Percentiles rank a stretch among this genome's conserved stretches.
These are phyloP conservation scores for Auriscalpium microsporum DNA, from an alignment of 768 basidiomycete species.

Conservation along the genomic window DNA sequence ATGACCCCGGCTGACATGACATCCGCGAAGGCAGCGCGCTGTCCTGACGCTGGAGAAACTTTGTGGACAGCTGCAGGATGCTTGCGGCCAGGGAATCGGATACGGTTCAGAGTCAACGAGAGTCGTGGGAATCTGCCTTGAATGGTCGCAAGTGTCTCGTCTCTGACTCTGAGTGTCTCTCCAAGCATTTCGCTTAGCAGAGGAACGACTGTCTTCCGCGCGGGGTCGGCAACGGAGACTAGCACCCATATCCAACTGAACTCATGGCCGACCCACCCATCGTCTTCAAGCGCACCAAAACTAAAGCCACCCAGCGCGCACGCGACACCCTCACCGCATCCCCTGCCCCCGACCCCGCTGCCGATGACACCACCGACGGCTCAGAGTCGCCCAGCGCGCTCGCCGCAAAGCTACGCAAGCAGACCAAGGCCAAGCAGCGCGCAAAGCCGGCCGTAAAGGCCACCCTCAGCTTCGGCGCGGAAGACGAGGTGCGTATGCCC, in stretches of 20 bases:
- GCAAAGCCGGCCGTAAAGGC: slow-evolving; percentile 45
- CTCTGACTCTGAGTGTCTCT: too few relatives aligned
- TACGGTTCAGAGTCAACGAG: too few relatives aligned
- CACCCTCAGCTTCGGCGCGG: slow-evolving; percentile 69
- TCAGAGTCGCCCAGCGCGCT: slow-evolving; percentile 50
- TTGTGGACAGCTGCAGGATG: too few relatives aligned
- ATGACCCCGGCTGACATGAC: too few relatives aligned
- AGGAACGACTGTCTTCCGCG: too few relatives aligned
- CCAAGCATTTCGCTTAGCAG: too few relatives aligned
- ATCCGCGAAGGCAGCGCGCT: too few relatives aligned
- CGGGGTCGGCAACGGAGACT: too few relatives aligned
- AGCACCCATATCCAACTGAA: background rate
- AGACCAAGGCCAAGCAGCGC: slow-evolving; percentile 53
- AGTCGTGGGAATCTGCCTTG: too few relatives aligned
- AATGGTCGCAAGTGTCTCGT: too few relatives aligned
- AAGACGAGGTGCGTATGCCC: slow-evolving; percentile 43
- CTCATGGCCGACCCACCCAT: slow-evolving; percentile 27
- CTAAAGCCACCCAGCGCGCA: slow-evolving; percentile 31
- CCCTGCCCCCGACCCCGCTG: background rate
- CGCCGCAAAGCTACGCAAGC: slow-evolving; percentile 62
- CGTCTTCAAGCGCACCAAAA: slow-evolving; percentile 35
- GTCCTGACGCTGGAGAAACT: too few relatives aligned
- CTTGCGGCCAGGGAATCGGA: too few relatives aligned
- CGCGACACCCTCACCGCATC: slow-evolving; percentile 25
- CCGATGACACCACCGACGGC: slow-evolving; percentile 18